Percentiles rank a stretch among this genome's conserved stretches.
Evolutionary conservation across 345 rosid genomes (phyloP).

Genomic region (Gossypioides kirkii): DNA sequence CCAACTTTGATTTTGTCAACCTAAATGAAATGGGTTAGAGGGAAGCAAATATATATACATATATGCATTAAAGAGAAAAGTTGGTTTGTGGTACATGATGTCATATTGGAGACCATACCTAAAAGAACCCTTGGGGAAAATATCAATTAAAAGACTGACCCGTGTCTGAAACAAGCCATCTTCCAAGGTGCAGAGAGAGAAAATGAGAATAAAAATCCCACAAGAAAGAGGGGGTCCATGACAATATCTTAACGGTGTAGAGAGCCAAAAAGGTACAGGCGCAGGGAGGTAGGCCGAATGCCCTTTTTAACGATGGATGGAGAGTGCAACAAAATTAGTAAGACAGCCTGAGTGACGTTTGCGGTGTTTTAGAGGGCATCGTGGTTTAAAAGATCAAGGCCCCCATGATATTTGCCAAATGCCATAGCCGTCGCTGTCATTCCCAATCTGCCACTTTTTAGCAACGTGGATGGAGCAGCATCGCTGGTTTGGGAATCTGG

Average conservation of each 20-base stretch:
- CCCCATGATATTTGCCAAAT: neutral
- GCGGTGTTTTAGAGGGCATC: neutral
- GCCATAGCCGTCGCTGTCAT: neutral
- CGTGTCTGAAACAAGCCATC: neutral
- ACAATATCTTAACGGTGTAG: neutral
- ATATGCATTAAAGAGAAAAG: neutral
- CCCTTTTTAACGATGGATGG: neutral
- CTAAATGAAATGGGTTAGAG: neutral
- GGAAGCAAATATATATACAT: neutral
- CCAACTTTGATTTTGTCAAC: no score
- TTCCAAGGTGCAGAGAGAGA: neutral
- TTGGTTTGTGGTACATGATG: neutral
- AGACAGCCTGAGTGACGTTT: neutral
- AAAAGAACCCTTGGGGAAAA: neutral
- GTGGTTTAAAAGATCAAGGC: neutral
- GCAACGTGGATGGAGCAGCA: slow-evolving; percentile 1
- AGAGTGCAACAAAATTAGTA: neutral
- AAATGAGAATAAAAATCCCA: neutral
- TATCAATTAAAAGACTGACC: neutral
- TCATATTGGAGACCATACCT: neutral
- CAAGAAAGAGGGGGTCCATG: neutral
- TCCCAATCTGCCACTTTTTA: neutral
- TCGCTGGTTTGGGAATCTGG: neutral
- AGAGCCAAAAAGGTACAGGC: neutral
- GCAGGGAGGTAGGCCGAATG: neutral